Percentiles rank a stretch among this genome's conserved stretches.
phyloP scores from a whole-genome alignment of 768 basidiomycete genomes.

The Phaeotremella fagi region DNA sequence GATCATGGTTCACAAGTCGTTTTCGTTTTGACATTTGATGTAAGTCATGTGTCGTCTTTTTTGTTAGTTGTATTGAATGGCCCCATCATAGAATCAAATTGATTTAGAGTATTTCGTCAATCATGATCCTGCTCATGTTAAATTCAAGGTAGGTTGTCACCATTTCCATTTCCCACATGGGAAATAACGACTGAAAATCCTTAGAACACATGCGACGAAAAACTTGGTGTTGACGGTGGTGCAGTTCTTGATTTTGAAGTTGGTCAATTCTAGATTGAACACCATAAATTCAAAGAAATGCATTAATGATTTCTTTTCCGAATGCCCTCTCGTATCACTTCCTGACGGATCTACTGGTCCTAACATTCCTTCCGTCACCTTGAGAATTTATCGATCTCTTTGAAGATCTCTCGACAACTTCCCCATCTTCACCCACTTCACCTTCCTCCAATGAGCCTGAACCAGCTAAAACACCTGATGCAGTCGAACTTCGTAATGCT shows the following conservation, averaged over 20 bases:
- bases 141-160: no score
- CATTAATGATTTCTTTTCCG: no score
- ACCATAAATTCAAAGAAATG: background rate
- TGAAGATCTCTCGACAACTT: conserved; percentile 9
- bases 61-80: background rate
- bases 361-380: background rate
- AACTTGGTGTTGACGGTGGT: no score
- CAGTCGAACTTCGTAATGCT: conserved; percentile 12
- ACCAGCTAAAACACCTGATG: background rate
- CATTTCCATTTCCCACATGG: no score
- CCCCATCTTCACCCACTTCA: conserved; percentile 19
- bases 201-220: no score
- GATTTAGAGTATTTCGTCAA: background rate
- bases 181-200: no score
- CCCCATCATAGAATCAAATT: background rate
- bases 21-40: background rate
- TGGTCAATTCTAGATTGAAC: background rate
- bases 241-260: no score
- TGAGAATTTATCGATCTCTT: background rate
- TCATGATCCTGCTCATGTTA: no score
- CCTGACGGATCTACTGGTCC: background rate
- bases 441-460: conserved; percentile 14
- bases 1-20: background rate
- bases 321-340: no score
- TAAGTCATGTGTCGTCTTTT: background rate